Conservation (phyloP, 1,139 yeast genomes). For the Pneumocystis jirovecii region DNA sequence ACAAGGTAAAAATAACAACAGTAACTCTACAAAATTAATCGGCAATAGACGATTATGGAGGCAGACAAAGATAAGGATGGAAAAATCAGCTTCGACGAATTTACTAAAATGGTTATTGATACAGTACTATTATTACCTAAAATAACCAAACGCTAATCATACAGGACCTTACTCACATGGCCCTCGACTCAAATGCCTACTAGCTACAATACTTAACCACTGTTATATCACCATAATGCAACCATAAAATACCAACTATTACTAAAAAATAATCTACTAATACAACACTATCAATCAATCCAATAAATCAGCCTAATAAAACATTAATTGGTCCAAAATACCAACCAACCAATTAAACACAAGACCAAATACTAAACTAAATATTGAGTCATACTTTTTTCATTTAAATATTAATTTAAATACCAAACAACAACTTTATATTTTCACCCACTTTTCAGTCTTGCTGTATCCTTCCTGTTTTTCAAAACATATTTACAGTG, state of each 20-base stretch:
- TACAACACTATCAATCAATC: no score
- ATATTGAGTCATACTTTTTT: no score
- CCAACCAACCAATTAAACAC: constrained; percentile 3
- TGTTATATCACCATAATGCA: no score
- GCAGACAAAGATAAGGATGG: constrained; percentile 91
- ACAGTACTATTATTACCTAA: constrained; percentile 15
- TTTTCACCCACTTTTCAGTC: no score
- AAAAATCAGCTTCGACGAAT: constrained; percentile 71
- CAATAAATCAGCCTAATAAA: no score
- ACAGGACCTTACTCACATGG: neutral
- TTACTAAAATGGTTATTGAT: constrained; percentile 35
- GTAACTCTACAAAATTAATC: neutral
- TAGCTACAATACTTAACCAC: constrained; percentile 8
- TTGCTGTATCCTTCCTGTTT: no score
- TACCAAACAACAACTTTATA: no score
- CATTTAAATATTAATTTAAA: no score
- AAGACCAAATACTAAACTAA: neutral
- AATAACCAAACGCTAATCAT: neutral
- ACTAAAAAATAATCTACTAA: no score
- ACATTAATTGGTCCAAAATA: no score
- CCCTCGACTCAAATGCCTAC: neutral
- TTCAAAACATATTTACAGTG: no score
- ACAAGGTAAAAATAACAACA: constrained; percentile 2
- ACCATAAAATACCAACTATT: no score
- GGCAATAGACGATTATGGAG: constrained; percentile 82